Base-by-base conservation (phyloP, 2,329 filamentous ascomycete genomes). In the Plectosphaerella plurivora region DNA sequence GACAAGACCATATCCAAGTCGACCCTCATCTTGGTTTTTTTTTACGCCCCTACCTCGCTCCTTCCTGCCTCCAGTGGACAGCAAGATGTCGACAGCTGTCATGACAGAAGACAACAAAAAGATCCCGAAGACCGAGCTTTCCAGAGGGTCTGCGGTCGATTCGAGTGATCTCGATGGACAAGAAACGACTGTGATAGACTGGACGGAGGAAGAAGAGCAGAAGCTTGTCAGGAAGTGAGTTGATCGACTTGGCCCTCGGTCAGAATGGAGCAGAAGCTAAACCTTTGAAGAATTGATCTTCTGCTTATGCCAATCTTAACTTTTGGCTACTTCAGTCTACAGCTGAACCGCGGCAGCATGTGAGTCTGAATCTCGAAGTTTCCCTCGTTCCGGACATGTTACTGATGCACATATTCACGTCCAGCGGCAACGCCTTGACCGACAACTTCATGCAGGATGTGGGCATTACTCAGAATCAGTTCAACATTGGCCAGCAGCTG, bases 401-500 rank as follows among this genome's bases (percentile, higher is more conserved):
- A 36, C 33, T 36, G 33, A n/a, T n/a, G n/a, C n/a, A n/a, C n/a
- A n/a, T n/a, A n/a, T n/a, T n/a, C 33, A 14, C 14, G 8, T 14
- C 8, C 33, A 36, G 33, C 18, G 54, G 52, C 8, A 56, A 56
- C 20, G 54, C 54, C 5, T 50, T 55, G 36, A 55, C 54, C 12
- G 53, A 55, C 25, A 45, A 33, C 15, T 76, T 82, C 57, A 72
- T 77, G 41, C 59, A 70, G 18, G 77, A 81, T 56, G 68, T 81
- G n/a, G 63, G 68, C 15, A 72, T 81, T 55, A 71, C 69, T 3
- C 76, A 77, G 5, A 72, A 79, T 53, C 72, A 80, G 55, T 73
- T 79, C 62, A 81, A 81, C 46, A 63, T 78, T 33, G 77, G 77
- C 4, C 71, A 76, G 22, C 75, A 78, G 53, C 66, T 81, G 53